phyloP scores from a whole-genome alignment of 352 stramenopile genomes.

The Blastocystis sp. region DNA sequence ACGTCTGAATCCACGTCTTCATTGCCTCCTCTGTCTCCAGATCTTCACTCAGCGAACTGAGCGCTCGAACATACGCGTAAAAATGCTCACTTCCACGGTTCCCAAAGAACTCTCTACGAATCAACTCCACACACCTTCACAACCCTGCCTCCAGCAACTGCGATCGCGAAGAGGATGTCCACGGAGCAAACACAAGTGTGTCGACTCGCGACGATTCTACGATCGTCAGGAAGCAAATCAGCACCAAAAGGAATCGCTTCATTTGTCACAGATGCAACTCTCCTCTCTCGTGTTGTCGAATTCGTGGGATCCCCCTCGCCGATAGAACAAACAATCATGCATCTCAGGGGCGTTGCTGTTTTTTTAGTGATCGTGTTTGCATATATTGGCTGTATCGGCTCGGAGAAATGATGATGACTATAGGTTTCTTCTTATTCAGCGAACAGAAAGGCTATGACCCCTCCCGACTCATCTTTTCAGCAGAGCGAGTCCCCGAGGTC shows the following conservation, averaged over 20 bases:
- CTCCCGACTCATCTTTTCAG: too few relatives aligned
- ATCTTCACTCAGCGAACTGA: neutral
- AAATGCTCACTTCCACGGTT: neutral
- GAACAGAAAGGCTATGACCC: too few relatives aligned
- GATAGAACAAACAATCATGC: too few relatives aligned
- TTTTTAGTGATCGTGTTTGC: too few relatives aligned
- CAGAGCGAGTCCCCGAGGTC: too few relatives aligned
- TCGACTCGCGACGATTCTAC: neutral
- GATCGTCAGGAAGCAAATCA: neutral
- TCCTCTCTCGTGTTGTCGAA: neutral
- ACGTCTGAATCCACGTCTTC: neutral
- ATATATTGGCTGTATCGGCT: too few relatives aligned
- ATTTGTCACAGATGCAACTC: neutral
- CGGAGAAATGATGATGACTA: too few relatives aligned
- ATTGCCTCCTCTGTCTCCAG: neutral
- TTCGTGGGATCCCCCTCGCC: neutral
- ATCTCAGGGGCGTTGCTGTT: too few relatives aligned
- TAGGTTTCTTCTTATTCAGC: too few relatives aligned
- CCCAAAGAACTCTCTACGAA: conserved; percentile 30
- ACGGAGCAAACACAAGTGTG: conserved; percentile 21
- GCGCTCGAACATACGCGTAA: neutral
- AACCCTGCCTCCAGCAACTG: neutral
- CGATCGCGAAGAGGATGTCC: conserved; percentile 11
- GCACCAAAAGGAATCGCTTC: neutral
- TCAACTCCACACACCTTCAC: neutral